Evolutionary conservation across 805 yeast species (phyloP).

Genomic region (Metschnikowia baotianmanensis): DNA sequence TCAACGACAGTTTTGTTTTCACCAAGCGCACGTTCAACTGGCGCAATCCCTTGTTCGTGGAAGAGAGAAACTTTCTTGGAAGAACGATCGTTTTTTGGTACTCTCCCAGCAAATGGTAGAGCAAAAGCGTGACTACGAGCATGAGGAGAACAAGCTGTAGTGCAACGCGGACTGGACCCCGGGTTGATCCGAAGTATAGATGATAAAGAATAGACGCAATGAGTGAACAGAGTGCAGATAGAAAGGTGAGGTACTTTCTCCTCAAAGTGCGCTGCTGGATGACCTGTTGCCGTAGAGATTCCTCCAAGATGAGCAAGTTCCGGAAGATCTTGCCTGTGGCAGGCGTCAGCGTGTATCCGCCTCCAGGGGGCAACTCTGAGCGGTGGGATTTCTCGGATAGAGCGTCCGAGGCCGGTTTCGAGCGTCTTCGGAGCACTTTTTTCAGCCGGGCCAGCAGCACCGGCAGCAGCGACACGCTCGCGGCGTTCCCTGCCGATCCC

Average conservation of each 20-base stretch:
- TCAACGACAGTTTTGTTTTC: constrained; percentile 46
- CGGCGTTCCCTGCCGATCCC: not conserved
- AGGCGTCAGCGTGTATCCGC: constrained; percentile 27
- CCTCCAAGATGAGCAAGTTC: constrained; percentile 81
- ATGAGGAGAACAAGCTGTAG: constrained; percentile 60
- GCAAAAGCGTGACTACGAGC: constrained; percentile 60
- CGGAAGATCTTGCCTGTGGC: constrained; percentile 74
- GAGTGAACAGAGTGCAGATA: constrained; percentile 38
- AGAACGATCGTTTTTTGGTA: constrained; percentile 79
- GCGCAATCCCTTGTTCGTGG: constrained; percentile 87
- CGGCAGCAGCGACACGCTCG: constrained; percentile 1
- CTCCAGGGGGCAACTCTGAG: constrained; percentile 15
- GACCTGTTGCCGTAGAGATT: constrained; percentile 78
- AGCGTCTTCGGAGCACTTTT: constrained; percentile 15
- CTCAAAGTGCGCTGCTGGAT: constrained; percentile 66
- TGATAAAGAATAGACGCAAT: constrained; percentile 41
- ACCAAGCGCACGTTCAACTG: constrained; percentile 79
- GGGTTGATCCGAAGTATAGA: constrained; percentile 28
- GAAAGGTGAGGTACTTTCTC: constrained; percentile 57
- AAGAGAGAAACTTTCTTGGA: constrained; percentile 73
- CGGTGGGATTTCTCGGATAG: constrained; percentile 17
- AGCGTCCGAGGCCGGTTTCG: constrained; percentile 16
- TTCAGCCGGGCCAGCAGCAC: constrained; percentile 2
- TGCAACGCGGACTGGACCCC: constrained; percentile 29
- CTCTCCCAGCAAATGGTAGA: constrained; percentile 87